Base-by-base conservation (phyloP, 2,329 filamentous ascomycete genomes). In the Colletotrichum endophyticum region DNA sequence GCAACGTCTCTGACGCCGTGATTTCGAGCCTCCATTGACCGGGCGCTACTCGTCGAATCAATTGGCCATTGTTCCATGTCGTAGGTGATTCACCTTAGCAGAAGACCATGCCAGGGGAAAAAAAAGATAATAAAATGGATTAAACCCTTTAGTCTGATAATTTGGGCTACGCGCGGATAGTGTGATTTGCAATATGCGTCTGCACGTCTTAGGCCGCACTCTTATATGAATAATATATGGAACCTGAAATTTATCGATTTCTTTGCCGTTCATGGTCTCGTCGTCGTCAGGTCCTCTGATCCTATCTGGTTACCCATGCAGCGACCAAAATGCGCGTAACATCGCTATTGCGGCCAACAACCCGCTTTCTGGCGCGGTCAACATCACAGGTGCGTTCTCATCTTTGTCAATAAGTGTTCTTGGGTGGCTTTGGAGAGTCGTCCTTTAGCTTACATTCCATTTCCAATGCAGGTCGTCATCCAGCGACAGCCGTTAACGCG, bases 291-390 rank as follows among this genome's bases (percentile, higher is more conserved):
- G n/a, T 39, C 16, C 19, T 53, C 12, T 32, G 32, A 61, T 69
- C 19, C 66, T 25, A 34, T 16, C 25, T 15, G 25, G 44, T 34
- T 39, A 66, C 57, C 12, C 16, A 61, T 66, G 61, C 66, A 39
- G 44, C 62, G 34, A 70, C 59, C 34, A 76, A 49, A 19, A 76
- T 76, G 74, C 74, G 74, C 27, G 34, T 61, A 66, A 66, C 72
- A 57, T 75, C 49, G 39, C 30, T 76, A 61, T 49, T 70, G 56
- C 44, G 72, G 30, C 59, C 68, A 27, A 67, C 57, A 30, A n/a
- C 57, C 49, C 34, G 64, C 59, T 75, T 28, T n/a, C 30, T 67
- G 36, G 53, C 16, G 62, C 30, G 57, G 30, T 36, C 63, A 64
- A 56, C n/a, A 15, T 8, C 44, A 67, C 70, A 68, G 70, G 73